Conservation (phyloP, 1,284 basidiomycete species). For the Trametes versicolor region DNA sequence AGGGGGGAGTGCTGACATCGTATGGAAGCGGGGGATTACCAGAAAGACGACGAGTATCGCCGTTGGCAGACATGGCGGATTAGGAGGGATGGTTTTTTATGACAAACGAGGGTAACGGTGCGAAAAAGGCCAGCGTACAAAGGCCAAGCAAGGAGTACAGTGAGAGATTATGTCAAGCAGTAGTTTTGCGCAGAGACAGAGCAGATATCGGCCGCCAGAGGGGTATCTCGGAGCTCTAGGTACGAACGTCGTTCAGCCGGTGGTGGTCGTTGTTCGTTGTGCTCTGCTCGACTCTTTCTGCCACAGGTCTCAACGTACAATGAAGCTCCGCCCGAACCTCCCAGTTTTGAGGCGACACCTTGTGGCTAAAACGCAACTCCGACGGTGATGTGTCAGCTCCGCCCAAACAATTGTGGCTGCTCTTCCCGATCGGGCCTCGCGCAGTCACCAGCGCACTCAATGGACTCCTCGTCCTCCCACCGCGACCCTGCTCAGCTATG, state of each 20-base stretch:
- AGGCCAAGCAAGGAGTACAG: constrained; percentile 11
- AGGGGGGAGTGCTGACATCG: constrained; percentile 32
- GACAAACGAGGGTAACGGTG: constrained; percentile 27
- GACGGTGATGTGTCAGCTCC: constrained; percentile 5
- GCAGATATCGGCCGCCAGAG: constrained; percentile 22
- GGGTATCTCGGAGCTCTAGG: constrained; percentile 34
- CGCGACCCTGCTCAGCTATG: constrained; percentile 50
- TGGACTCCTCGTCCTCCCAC: constrained; percentile 19
- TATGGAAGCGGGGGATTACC: constrained; percentile 29
- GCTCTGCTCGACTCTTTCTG: constrained; percentile 20
- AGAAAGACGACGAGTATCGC: constrained; percentile 25
- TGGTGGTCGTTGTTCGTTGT: constrained; percentile 31
- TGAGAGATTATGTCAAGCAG: constrained; percentile 29
- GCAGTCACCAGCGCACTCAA: constrained; percentile 7
- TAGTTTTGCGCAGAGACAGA: constrained; percentile 23
- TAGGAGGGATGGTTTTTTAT: constrained; percentile 20
- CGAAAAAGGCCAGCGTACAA: constrained; percentile 9
- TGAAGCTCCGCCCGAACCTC: constrained; percentile 13
- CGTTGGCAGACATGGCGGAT: constrained; percentile 31
- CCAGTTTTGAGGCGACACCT: neutral
- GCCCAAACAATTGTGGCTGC: constrained; percentile 20
- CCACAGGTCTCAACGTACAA: constrained; percentile 22
- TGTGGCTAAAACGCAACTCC: neutral
- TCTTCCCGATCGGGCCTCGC: constrained; percentile 6
- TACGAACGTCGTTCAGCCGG: constrained; percentile 25